phyloP scores from a whole-genome alignment of 2,329 filamentous ascomycete species.

The Cadophora sp. region DNA sequence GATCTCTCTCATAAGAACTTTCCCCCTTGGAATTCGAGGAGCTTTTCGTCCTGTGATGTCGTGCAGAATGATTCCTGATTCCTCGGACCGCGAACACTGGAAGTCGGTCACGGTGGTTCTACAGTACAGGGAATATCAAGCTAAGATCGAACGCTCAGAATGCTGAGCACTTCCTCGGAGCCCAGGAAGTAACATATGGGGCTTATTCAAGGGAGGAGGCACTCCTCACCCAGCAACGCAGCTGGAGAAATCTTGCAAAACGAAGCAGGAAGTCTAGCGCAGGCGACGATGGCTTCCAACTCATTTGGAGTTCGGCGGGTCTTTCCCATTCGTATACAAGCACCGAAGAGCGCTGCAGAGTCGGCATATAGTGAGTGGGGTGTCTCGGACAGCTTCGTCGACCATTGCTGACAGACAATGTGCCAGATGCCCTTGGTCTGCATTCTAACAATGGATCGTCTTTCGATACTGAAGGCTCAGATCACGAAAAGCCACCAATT shows the following conservation, averaged over 20 bases:
- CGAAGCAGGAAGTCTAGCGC: background rate
- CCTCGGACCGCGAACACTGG: background rate
- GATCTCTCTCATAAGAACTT: background rate
- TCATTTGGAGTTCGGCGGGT: slow-evolving; percentile 10
- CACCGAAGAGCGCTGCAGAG: background rate
- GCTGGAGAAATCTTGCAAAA: background rate
- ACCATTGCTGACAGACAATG: background rate
- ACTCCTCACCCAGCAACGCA: background rate
- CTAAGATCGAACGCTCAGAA: background rate
- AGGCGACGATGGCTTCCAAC: background rate
- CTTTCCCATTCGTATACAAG: slow-evolving; percentile 8
- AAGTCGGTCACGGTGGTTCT: background rate
- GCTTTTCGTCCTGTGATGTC: background rate
- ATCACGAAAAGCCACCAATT: slow-evolving; percentile 8
- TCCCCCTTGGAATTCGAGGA: background rate
- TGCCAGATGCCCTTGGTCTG: slow-evolving; percentile 6
- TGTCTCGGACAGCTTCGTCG: background rate
- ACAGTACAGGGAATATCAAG: background rate
- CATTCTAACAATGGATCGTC: too few relatives aligned
- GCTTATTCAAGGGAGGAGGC: background rate
- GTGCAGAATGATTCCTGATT: background rate
- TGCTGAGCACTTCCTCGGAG: background rate
- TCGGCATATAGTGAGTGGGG: background rate
- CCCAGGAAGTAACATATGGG: background rate
- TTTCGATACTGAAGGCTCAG: background rate